Evolutionary conservation across 768 basidiomycete genomes (phyloP).

Genomic region (Tulasnella sp.): DNA sequence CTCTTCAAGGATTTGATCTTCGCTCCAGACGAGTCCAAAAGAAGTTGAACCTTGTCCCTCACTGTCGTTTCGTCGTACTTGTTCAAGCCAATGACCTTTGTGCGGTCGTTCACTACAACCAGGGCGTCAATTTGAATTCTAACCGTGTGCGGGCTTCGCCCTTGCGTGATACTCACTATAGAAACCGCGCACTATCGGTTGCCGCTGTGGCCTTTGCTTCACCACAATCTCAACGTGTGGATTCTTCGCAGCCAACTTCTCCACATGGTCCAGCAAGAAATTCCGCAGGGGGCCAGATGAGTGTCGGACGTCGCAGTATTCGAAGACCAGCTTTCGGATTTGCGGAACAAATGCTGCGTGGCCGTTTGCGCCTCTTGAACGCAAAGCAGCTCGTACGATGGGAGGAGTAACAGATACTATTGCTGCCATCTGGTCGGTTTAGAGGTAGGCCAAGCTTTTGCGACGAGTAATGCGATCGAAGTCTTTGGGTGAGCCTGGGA

Average conservation of each 20-base stretch:
- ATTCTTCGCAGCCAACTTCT: conserved; percentile 53
- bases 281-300: conserved; percentile 61
- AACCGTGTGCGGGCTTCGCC: not conserved
- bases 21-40: conserved; percentile 78
- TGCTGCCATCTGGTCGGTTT: not conserved
- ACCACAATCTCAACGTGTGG: conserved; percentile 82
- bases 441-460: not conserved
- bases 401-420: conserved; percentile 20
- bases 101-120: conserved; percentile 64
- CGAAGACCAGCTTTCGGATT: conserved; percentile 77
- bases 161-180: conserved; percentile 46
- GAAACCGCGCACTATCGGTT: conserved; percentile 74
- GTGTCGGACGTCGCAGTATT: conserved; percentile 76
- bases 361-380: conserved; percentile 60
- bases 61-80: conserved; percentile 63
- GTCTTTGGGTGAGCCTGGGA: not conserved
- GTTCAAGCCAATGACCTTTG: conserved; percentile 79
- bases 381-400: conserved; percentile 36
- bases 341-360: conserved; percentile 62
- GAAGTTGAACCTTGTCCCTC: conserved; percentile 64
- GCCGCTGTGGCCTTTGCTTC: conserved; percentile 56
- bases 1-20: conserved; percentile 73
- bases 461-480: not conserved
- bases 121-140: conserved; percentile 1
- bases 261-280: conserved; percentile 53